These are phyloP conservation scores for Ceriops tagal DNA, from an alignment of 345 rosid species.

Conservation along the genomic window DNA sequence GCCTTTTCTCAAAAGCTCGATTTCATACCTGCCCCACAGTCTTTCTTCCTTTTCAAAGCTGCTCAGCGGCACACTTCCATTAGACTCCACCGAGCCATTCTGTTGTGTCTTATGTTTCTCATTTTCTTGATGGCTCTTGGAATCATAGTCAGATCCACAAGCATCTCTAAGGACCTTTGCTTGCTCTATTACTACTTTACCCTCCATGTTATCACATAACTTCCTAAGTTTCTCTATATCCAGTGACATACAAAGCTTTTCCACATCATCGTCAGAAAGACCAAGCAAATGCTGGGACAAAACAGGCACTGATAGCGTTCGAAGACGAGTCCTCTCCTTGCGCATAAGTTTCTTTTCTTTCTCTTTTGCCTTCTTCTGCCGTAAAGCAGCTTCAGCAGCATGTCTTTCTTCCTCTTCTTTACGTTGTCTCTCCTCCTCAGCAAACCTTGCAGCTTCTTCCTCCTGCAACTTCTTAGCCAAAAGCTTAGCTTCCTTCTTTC, in stretches of 20 bases:
- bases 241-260: slow-evolving; percentile 72
- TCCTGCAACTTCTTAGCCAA: slow-evolving; percentile 81
- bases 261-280: slow-evolving; percentile 68
- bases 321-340: slow-evolving; percentile 80
- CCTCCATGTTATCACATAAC: slow-evolving; percentile 73
- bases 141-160: slow-evolving; percentile 30
- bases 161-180: slow-evolving; percentile 65
- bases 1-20: slow-evolving; percentile 91
- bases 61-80: slow-evolving; percentile 41
- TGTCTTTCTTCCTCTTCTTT: slow-evolving; percentile 78
- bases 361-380: slow-evolving; percentile 81
- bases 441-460: slow-evolving; percentile 80
- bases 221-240: slow-evolving; percentile 58
- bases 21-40: slow-evolving; percentile 88
- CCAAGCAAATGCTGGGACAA: slow-evolving; percentile 53
- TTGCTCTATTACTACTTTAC: slow-evolving; percentile 49
- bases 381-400: slow-evolving; percentile 79
- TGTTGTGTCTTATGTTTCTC: slow-evolving; percentile 40
- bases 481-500: slow-evolving; percentile 76
- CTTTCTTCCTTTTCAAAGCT: slow-evolving; percentile 59
- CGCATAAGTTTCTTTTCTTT: slow-evolving; percentile 92
- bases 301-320: slow-evolving; percentile 64
- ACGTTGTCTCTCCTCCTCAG: slow-evolving; percentile 69
- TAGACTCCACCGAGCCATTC: slow-evolving; percentile 48
- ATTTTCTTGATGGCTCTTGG: slow-evolving; percentile 40